These are phyloP conservation scores for Yamadazyma diddensiae DNA, from an alignment of 1,139 yeast species.

Conservation along the genomic window DNA sequence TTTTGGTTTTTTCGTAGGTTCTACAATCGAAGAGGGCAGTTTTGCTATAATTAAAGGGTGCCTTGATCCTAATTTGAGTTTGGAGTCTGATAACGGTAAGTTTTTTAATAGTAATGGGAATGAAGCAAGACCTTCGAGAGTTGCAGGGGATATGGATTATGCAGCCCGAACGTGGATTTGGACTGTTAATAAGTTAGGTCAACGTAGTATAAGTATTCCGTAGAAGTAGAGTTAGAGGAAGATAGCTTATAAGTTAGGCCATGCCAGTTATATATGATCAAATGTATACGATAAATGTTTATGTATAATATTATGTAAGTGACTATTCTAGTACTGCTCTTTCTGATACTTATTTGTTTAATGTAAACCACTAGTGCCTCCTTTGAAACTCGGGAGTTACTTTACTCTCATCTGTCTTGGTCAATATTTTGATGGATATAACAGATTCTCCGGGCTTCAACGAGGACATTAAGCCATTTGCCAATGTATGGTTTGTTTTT, in stretches of 20 bases:
- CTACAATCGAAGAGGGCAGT: constrained; percentile 69
- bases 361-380: too few species aligned
- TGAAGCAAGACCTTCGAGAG: constrained; percentile 50
- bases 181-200: constrained; percentile 63
- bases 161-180: constrained; percentile 82
- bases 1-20: constrained; percentile 68
- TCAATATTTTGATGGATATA: too few species aligned
- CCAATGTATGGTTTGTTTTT: too few species aligned
- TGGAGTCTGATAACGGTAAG: constrained; percentile 63
- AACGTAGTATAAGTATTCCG: constrained; percentile 36
- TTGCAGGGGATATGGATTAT: constrained; percentile 58
- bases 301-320: too few species aligned
- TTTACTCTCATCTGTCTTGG: too few species aligned
- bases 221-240: constrained; percentile 20
- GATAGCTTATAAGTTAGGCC: too few species aligned
- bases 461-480: too few species aligned
- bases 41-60: constrained; percentile 65
- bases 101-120: constrained; percentile 62
- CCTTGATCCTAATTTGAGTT: constrained; percentile 48
- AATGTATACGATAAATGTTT: too few species aligned
- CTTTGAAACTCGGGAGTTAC: too few species aligned
- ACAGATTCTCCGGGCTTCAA: too few species aligned
- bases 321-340: too few species aligned
- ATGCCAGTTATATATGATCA: constrained; percentile 36
- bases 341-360: too few species aligned